Conservation (phyloP, 2,329 filamentous ascomycete species). For the Neofusicoccum parvum region DNA sequence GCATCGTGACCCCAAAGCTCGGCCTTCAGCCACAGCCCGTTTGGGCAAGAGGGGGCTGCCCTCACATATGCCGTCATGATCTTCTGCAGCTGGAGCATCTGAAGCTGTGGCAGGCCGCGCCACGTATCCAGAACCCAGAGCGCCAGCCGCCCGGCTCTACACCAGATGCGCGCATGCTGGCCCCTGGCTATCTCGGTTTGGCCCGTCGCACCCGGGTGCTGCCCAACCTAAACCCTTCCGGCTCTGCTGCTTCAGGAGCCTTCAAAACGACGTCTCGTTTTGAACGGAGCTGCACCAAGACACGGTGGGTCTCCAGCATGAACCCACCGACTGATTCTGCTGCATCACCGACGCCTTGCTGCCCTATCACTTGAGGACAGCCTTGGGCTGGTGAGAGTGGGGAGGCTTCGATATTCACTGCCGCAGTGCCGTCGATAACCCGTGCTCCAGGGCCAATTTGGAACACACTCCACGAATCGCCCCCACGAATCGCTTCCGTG, state of each 20-base stretch:
- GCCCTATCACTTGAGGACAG: not conserved
- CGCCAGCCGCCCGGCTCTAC: not conserved
- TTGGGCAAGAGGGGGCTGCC: not conserved
- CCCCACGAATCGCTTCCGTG: not conserved
- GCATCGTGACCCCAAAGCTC: constrained; percentile 7
- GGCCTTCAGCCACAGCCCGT: not conserved
- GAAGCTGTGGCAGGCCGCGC: not conserved
- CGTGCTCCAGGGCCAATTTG: not conserved
- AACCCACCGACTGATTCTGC: constrained; percentile 3
- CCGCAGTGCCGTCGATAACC: not conserved
- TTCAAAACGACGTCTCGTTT: not conserved
- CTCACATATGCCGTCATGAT: constrained; percentile 7
- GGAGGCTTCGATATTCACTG: not conserved
- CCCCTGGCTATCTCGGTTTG: constrained; percentile 11
- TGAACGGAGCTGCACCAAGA: not conserved
- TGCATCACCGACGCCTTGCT: not conserved
- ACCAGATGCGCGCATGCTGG: not conserved
- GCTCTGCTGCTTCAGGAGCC: not conserved
- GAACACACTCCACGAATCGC: not conserved
- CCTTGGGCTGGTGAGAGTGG: not conserved
- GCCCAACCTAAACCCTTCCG: constrained; percentile 10
- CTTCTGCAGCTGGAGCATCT: not conserved
- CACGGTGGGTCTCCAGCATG: not conserved
- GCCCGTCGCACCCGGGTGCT: constrained; percentile 6
- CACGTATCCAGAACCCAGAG: not conserved